Conservation (phyloP, 768 basidiomycete genomes). For the Kwoniella dendrophila region DNA sequence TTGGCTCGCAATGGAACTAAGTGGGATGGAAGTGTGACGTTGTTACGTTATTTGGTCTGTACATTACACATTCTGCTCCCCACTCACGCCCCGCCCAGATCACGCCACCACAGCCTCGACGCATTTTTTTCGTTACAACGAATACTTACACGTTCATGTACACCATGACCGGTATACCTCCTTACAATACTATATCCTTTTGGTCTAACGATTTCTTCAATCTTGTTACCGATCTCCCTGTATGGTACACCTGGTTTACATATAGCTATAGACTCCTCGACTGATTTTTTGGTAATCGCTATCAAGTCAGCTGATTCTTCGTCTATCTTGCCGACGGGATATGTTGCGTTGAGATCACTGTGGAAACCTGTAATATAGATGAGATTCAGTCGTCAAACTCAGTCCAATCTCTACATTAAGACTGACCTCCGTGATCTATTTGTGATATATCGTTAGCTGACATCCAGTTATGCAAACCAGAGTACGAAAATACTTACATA, state of each 20-base stretch:
- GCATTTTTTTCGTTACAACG: neutral
- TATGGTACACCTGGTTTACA: constrained; percentile 90
- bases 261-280: constrained; percentile 85
- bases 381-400: neutral
- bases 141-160: constrained; percentile 63
- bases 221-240: constrained; percentile 56
- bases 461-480: neutral
- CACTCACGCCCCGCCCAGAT: constrained; percentile 2
- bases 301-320: constrained; percentile 82
- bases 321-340: constrained; percentile 65
- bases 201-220: constrained; percentile 77
- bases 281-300: constrained; percentile 73
- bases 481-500: constrained; percentile 45
- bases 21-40: too few relatives aligned
- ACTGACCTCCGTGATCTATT: constrained; percentile 46
- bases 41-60: too few relatives aligned
- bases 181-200: constrained; percentile 88
- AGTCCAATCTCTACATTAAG: neutral
- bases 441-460: constrained; percentile 1
- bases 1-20: constrained; percentile 79
- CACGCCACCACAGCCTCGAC: neutral
- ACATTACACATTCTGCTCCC: too few relatives aligned
- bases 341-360: constrained; percentile 88
- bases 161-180: constrained; percentile 88
- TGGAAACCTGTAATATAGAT: constrained; percentile 67